Conservation (phyloP, 495 filamentous ascomycete species). For the Hyaloscypha variabilis region DNA sequence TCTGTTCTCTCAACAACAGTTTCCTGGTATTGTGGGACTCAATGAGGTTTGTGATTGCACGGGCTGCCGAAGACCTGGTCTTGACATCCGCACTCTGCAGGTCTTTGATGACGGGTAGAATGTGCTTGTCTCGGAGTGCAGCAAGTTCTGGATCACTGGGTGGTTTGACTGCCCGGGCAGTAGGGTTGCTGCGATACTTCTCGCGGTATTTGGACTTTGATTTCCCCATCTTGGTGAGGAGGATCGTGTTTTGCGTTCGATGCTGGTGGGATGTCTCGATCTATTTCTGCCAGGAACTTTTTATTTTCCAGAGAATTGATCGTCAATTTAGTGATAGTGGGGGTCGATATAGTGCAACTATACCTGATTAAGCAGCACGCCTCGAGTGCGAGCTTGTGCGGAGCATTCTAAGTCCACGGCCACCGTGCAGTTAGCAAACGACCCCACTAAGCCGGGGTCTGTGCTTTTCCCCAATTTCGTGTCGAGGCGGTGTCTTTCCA, state of each 20-base stretch:
- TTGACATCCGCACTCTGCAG: conserved; percentile 57
- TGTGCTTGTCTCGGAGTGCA: conserved; percentile 55
- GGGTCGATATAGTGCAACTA: not conserved
- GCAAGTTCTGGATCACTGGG: conserved; percentile 57
- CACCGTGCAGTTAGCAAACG: not conserved
- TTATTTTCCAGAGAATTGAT: not conserved
- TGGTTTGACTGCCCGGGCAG: conserved; percentile 51
- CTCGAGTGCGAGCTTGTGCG: not conserved
- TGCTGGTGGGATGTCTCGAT: not conserved
- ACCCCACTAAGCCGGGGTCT: conserved; percentile 12
- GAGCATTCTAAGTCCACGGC: not conserved
- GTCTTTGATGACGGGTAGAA: conserved; percentile 59
- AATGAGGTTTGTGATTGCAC: conserved; percentile 59
- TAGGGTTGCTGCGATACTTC: conserved; percentile 40
- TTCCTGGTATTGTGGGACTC: conserved; percentile 59
- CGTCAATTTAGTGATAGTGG: not conserved
- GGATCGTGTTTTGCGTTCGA: not conserved
- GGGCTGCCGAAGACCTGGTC: conserved; percentile 51
- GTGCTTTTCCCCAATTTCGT: not conserved
- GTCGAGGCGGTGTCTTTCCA: not conserved
- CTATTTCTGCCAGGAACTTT: not conserved
- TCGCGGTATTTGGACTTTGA: conserved; percentile 27
- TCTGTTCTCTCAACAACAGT: conserved; percentile 59
- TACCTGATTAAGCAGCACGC: not conserved
- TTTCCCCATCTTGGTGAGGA: conserved; percentile 31